Evolutionary conservation across 805 yeast species (phyloP), one percentile per base, ranked within the genome.

Genomic region (Jamesozyma jinghongensis): DNA sequence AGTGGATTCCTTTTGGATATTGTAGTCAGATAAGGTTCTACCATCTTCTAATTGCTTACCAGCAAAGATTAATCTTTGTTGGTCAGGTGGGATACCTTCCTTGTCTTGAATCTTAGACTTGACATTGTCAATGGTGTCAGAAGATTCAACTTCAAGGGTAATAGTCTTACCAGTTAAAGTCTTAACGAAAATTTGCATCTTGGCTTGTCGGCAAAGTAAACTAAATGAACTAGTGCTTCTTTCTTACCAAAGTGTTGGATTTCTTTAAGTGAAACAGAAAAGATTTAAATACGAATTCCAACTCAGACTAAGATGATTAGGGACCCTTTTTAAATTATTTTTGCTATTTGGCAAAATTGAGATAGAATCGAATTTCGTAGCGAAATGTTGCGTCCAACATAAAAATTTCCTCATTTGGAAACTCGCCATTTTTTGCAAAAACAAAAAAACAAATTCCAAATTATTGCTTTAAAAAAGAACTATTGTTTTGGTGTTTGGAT

Each of bases 101-200:
- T 85, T 86, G 75, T 86, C 96, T 76, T 85, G 95, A 65, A 88
- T 87, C 78, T 87, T 87, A 61, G 94, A 74, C 77, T 86, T 88
- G 73, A 88, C 96, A 62, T 85, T 86, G 78, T 87, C 96, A 65
- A 90, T 86, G 50, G 96, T 86, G 77, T 88, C 97, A 46, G 95
- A 85, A 50, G 97, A 86, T 75, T 88, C 96, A 56, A 87, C 97
- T 75, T 88, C 97, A 55, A 88, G 79, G 67, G 97, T 88, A 75
- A 92, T 90, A 67, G 97, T 82, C 86, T 90, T 90, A 77, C 97
- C 97, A 62, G 97, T 88, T 70, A 92, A 81, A 76, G 98, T 90
- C 77, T 90, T 92, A 74, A 92, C 97, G 76, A 92, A 92, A 77
- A 90, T 88, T 78, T 85, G 94, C 94, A 84, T 43, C 66, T 62